These are phyloP conservation scores for Microbotryum violaceum DNA, from an alignment of 1,284 basidiomycete genomes.

Conservation along the genomic window DNA sequence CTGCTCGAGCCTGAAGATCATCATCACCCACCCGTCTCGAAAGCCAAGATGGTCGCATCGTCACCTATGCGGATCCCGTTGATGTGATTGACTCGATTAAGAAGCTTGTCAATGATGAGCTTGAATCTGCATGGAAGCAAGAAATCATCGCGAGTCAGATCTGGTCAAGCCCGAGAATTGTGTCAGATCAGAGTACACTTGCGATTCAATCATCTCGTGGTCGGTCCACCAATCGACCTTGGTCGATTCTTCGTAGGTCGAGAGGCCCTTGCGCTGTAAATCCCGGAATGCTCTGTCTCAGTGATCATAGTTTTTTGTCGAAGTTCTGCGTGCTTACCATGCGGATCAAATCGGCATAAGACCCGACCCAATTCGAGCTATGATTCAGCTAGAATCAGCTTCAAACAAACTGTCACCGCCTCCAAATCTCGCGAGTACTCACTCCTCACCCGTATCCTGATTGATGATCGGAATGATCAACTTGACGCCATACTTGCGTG, in stretches of 20 bases:
- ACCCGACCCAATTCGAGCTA: slow-evolving; percentile 31
- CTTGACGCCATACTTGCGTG: slow-evolving; percentile 29
- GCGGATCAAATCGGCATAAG: slow-evolving; percentile 14
- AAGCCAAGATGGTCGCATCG: slow-evolving; percentile 38
- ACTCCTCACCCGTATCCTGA: slow-evolving; percentile 32
- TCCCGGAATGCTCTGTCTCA: background rate
- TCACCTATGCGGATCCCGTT: slow-evolving; percentile 36
- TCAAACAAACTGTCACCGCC: too few species aligned
- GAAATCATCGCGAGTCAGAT: background rate
- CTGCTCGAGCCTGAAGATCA: background rate
- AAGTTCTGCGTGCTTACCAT: slow-evolving; percentile 11
- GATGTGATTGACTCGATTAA: slow-evolving; percentile 37
- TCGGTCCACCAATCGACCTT: slow-evolving; percentile 31
- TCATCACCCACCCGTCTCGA: slow-evolving; percentile 33
- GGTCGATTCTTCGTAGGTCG: slow-evolving; percentile 17
- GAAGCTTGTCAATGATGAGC: slow-evolving; percentile 34
- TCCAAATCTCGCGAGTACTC: too few species aligned
- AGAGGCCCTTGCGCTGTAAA: slow-evolving; percentile 25
- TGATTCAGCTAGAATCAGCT: background rate
- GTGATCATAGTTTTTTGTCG: background rate
- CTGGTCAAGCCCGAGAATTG: too few species aligned
- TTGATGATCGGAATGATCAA: slow-evolving; percentile 35
- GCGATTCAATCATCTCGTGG: slow-evolving; percentile 30
- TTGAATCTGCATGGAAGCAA: slow-evolving; percentile 23
- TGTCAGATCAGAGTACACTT: background rate